Evolutionary conservation across 352 stramenopile genomes (phyloP), one percentile per base, ranked within the genome.

Genomic region (Phytophthora sp.): DNA sequence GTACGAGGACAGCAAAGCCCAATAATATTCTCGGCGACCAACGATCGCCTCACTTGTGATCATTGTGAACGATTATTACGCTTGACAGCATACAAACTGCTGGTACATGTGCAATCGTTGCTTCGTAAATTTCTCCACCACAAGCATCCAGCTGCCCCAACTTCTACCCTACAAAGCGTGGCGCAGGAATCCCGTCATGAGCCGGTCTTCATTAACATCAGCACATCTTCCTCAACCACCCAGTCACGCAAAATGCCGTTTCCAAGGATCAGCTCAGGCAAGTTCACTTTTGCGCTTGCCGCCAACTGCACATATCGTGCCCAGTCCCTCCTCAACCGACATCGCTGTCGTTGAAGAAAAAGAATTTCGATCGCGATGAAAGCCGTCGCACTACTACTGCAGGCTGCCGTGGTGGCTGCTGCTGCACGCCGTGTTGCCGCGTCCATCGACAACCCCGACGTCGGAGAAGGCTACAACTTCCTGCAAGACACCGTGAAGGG

Each of bases 401-500:
- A 71, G 7, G 27, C 35, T 38, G 34, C 41, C 1, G 13, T 66
- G 5, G 3, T 54, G 2, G 42, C 34, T 31, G 24, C 54, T 2
- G 17, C 30, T 7, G 46, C 55, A 15, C 51, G 18, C 4, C 7
- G 30, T 4, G 54, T 42, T n/a, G 27, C 37, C 1, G 43, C 49
- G n/a, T 52, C 39, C 28, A 10, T 27, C 31, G 11, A 24, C 3
- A 48, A 69, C 20, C 45, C 59, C 1, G 30, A 58, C 32, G 65
- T 70, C 15, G 65, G 59, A 7, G 65, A 66, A 42, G 59, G 46
- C 26, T 70, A 53, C 42, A 54, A 51, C 20, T 66, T 55, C 34
- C 12, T 62, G 3, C 24, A 66, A 26, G 37, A 32, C 15, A 65
- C 45, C 13, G 58, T 70, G 3, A 15, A 38, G 20, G 38, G 38